Percentiles rank a stretch among this genome's conserved stretches.
Evolutionary conservation across 2,329 filamentous ascomycete species (phyloP).

Genomic region (Epichloe sylvatica): DNA sequence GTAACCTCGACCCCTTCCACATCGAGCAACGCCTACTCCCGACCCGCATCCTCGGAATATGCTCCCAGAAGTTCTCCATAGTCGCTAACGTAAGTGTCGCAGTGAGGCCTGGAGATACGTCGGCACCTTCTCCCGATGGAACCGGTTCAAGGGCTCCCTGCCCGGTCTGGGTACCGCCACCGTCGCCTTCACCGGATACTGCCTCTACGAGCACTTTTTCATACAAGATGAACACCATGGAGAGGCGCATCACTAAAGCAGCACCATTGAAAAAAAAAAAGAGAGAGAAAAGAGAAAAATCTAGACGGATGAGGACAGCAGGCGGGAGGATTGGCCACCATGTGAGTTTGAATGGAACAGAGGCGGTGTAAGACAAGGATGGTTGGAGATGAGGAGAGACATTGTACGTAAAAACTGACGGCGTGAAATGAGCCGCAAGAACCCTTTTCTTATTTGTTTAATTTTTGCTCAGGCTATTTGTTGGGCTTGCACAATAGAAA

Average conservation of each 20-base stretch:
- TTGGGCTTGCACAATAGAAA: neutral
- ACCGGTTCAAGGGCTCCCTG: constrained; percentile 76
- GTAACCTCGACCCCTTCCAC: neutral
- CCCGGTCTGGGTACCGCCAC: constrained; percentile 86
- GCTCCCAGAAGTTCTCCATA: constrained; percentile 8
- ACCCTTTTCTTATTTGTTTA: neutral
- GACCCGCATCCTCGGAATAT: neutral
- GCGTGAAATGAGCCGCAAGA: neutral
- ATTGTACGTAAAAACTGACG: constrained; percentile 2
- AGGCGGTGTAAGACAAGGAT: neutral
- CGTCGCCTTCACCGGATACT: constrained; percentile 82
- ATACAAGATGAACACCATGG: constrained; percentile 55
- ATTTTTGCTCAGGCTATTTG: neutral
- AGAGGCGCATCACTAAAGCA: constrained; percentile 26
- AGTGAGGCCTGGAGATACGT: constrained; percentile 94
- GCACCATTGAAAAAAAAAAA: no score
- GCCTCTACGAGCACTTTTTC: constrained; percentile 80
- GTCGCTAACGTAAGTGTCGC: neutral
- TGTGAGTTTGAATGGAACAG: neutral
- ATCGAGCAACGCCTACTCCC: neutral
- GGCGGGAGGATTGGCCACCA: neutral
- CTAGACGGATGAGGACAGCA: no score
- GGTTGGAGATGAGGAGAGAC: neutral
- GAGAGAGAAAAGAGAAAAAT: no score
- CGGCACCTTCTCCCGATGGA: constrained; percentile 74